These are phyloP conservation scores for Chlorella sp. DNA, from an alignment of 139 green algal species.

Conservation along the genomic window DNA sequence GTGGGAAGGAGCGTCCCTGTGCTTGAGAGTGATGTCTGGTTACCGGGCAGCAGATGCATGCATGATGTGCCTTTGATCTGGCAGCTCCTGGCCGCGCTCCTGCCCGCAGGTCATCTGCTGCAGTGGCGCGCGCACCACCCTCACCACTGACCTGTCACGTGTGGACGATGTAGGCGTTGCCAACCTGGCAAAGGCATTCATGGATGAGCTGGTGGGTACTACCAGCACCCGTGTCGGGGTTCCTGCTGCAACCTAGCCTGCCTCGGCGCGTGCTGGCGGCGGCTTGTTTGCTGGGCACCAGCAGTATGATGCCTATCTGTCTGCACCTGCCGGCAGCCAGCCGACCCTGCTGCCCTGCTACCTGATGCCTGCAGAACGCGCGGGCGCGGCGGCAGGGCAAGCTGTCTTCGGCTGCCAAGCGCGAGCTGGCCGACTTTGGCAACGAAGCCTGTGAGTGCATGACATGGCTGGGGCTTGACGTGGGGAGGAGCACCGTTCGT, in stretches of 20 bases:
- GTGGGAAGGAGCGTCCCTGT: too few relatives aligned
- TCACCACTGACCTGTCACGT: conserved; percentile 71
- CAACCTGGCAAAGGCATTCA: conserved; percentile 48
- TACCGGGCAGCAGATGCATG: too few relatives aligned
- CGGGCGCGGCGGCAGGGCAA: conserved; percentile 12
- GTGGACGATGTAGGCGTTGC: conserved; percentile 78
- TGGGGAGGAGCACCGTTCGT: too few relatives aligned
- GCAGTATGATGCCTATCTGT: too few relatives aligned
- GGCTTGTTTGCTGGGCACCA: too few relatives aligned
- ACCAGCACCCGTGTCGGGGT: neutral
- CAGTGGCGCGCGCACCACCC: conserved; percentile 58
- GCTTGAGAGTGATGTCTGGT: too few relatives aligned
- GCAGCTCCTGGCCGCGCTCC: neutral
- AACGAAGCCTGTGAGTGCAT: conserved; percentile 15
- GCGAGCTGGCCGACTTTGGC: conserved; percentile 57
- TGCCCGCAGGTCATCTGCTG: conserved; percentile 80
- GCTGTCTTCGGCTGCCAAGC: conserved; percentile 46
- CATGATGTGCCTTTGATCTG: neutral
- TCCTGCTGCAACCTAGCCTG: neutral
- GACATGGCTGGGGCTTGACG: too few relatives aligned
- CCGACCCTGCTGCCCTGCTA: neutral
- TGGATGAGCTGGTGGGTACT: conserved; percentile 10
- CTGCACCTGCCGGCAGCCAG: too few relatives aligned
- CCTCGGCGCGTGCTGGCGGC: neutral
- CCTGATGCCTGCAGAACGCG: conserved; percentile 18